Conservation (phyloP, 768 basidiomycete genomes). For the Agaricus blazei region DNA sequence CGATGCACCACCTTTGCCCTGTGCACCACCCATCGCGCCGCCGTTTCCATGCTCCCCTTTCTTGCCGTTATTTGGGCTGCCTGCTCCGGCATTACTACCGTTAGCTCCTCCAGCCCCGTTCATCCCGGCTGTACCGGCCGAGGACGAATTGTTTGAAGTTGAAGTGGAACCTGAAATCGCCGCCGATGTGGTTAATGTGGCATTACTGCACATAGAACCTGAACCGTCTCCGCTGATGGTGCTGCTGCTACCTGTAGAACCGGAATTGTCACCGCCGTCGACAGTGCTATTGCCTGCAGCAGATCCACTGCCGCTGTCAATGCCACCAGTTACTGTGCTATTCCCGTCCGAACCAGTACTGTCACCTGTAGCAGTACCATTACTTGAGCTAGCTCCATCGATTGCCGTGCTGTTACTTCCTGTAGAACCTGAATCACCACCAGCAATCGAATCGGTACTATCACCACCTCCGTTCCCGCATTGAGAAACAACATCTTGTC, state of each 20-base stretch:
- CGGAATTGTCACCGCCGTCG: too few relatives aligned
- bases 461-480: slow-evolving; percentile 13
- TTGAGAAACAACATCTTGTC: slow-evolving; percentile 16
- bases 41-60: too few relatives aligned
- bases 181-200: not conserved
- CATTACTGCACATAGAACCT: not conserved
- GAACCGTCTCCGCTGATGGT: too few relatives aligned
- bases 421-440: not conserved
- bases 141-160: not conserved
- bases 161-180: not conserved
- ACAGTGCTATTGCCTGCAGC: too few relatives aligned
- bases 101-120: not conserved
- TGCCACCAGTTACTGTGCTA: too few relatives aligned
- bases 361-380: not conserved
- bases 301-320: too few relatives aligned
- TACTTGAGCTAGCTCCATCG: not conserved
- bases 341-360: not conserved
- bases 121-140: not conserved
- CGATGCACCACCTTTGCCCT: too few relatives aligned
- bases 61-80: too few relatives aligned
- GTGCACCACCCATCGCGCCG: too few relatives aligned
- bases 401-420: not conserved
- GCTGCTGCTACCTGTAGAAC: too few relatives aligned
- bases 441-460: not conserved
- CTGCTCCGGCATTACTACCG: not conserved